Evolutionary conservation across 2,329 filamentous ascomycete genomes (phyloP).

Genomic region (Aspergillus unguis): DNA sequence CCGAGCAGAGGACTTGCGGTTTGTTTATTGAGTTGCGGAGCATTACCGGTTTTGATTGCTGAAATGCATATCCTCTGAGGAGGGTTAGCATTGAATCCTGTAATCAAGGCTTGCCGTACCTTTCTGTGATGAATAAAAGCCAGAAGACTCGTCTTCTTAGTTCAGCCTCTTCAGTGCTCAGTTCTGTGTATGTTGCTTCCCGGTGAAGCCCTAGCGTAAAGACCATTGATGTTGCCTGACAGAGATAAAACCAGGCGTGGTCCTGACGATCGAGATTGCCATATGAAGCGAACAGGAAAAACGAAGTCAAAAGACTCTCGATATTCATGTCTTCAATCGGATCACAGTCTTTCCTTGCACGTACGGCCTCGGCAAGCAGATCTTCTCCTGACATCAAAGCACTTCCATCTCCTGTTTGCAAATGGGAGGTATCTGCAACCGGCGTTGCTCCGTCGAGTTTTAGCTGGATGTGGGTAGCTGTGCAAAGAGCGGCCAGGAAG

Average conservation of each 20-base stretch:
- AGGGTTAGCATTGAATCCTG: background rate
- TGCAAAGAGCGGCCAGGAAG: constrained; percentile 41
- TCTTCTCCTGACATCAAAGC: constrained; percentile 62
- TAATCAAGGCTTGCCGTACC: constrained; percentile 44
- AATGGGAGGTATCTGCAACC: constrained; percentile 20
- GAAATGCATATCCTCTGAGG: constrained; percentile 65
- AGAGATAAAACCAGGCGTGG: constrained; percentile 74
- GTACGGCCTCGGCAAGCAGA: constrained; percentile 62
- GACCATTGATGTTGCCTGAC: constrained; percentile 69
- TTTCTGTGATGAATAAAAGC: constrained; percentile 69
- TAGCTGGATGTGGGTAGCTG: constrained; percentile 46
- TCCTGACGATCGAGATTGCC: constrained; percentile 70
- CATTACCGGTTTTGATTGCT: constrained; percentile 66
- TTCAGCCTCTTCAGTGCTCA: constrained; percentile 54
- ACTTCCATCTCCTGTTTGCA: constrained; percentile 51
- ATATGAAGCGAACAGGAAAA: constrained; percentile 72
- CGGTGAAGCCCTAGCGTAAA: constrained; percentile 44
- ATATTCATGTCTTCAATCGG: constrained; percentile 41
- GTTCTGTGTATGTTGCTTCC: constrained; percentile 49
- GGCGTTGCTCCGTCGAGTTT: constrained; percentile 35
- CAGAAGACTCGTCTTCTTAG: constrained; percentile 67
- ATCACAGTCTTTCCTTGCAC: constrained; percentile 41
- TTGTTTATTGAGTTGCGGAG: constrained; percentile 64
- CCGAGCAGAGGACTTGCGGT: constrained; percentile 60
- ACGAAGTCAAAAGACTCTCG: constrained; percentile 61